phyloP scores from a whole-genome alignment of 768 basidiomycete genomes.

The Mycena pura region DNA sequence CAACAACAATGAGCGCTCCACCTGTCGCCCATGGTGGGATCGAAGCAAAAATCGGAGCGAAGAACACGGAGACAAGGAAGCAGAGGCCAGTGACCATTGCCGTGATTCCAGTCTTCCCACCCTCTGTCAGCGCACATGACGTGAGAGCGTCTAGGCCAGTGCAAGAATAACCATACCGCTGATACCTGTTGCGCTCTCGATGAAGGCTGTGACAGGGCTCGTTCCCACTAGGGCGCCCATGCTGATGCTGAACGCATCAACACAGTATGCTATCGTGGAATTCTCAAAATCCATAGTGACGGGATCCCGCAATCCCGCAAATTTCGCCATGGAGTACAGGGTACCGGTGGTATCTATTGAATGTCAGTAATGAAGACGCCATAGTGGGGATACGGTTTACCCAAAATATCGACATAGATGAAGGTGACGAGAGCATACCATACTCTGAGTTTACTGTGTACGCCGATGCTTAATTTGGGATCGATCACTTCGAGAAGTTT shows the following conservation, averaged over 20 bases:
- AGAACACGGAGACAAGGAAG: conserved; percentile 88
- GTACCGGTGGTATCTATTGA: conserved; percentile 69
- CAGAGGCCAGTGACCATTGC: conserved; percentile 74
- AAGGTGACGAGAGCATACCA: conserved; percentile 92
- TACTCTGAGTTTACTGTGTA: conserved; percentile 66
- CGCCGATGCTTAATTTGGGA: conserved; percentile 19
- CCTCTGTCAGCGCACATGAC: conserved; percentile 59
- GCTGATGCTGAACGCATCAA: conserved; percentile 81
- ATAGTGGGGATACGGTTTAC: conserved; percentile 41
- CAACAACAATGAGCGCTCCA: conserved; percentile 83
- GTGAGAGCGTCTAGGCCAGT: not conserved
- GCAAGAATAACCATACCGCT: conserved; percentile 48
- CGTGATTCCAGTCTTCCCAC: conserved; percentile 86
- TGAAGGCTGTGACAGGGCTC: conserved; percentile 82
- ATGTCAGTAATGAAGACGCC: not conserved
- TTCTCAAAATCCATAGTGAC: conserved; percentile 88
- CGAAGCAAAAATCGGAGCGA: conserved; percentile 87
- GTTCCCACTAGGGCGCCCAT: conserved; percentile 84
- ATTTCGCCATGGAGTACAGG: conserved; percentile 90
- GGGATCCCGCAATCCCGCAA: conserved; percentile 85
- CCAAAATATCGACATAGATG: conserved; percentile 88
- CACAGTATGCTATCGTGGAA: conserved; percentile 81
- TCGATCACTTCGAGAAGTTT: not conserved
- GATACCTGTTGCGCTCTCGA: conserved; percentile 86
- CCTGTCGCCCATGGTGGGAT: conserved; percentile 91